Percentiles rank a stretch among this genome's conserved stretches.
phyloP scores from a whole-genome alignment of 495 filamentous ascomycete species.

The Aspergillus sclerotioniger region DNA sequence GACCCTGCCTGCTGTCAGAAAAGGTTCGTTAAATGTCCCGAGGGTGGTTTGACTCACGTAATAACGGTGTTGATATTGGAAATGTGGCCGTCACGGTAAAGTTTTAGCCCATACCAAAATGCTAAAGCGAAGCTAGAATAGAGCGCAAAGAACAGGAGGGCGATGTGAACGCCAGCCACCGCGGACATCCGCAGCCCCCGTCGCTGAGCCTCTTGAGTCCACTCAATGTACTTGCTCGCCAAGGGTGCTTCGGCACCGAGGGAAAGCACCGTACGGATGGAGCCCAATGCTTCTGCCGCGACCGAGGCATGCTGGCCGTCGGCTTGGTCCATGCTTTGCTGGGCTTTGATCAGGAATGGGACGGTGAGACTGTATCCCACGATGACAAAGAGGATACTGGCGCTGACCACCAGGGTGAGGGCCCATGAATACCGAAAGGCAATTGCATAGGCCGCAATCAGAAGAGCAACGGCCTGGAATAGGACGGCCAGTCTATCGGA shows the following conservation, averaged over 20 bases:
- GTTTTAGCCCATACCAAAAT: slow-evolving; percentile 51
- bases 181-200: slow-evolving; percentile 42
- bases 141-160: slow-evolving; percentile 36
- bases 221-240: slow-evolving; percentile 38
- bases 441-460: slow-evolving; percentile 51
- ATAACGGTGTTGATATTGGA: slow-evolving; percentile 46
- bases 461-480: slow-evolving; percentile 46
- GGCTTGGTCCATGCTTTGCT: slow-evolving; percentile 25
- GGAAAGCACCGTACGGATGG: slow-evolving; percentile 52
- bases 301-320: slow-evolving; percentile 36
- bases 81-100: slow-evolving; percentile 34
- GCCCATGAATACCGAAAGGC: slow-evolving; percentile 51
- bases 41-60: slow-evolving; percentile 27
- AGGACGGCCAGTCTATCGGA: slow-evolving; percentile 55
- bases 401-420: slow-evolving; percentile 44
- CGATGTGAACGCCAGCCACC: slow-evolving; percentile 30
- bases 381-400: slow-evolving; percentile 40
- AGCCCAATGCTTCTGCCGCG: slow-evolving; percentile 49
- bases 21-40: neutral
- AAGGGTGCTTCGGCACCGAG: slow-evolving; percentile 46
- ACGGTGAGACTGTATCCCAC: slow-evolving; percentile 21
- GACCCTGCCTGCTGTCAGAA: slow-evolving; percentile 28
- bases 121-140: slow-evolving; percentile 51
- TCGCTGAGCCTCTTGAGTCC: slow-evolving; percentile 56
- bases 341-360: slow-evolving; percentile 44